Base-by-base conservation (phyloP, 306 rosid genomes). In the Hippophae tibetana region DNA sequence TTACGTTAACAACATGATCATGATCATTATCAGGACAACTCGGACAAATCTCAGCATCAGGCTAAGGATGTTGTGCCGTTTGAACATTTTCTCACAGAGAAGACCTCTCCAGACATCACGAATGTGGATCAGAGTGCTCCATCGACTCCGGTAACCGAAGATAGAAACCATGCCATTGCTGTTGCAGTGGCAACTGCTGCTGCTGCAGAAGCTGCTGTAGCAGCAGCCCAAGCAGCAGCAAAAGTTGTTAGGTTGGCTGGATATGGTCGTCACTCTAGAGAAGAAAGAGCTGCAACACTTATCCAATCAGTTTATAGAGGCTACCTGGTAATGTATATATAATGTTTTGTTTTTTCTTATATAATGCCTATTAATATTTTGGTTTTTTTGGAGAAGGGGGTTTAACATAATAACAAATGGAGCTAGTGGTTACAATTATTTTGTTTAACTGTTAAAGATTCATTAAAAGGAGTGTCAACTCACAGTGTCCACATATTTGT, bases 271-370 rank as follows among this genome's bases (percentile, higher is more conserved):
- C 76, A 80, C 60, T 81, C 84, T n/a, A 72, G 62, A 71, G 98
- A 78, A 63, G 96, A 81, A 62, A 76, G 71, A 57, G 95, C 98
- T 61, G 95, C 96, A 60, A 87, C 71, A 10, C 78, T 88, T 57
- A 87, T 92, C 72, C 98, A 92, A 64, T 84, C 98, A 63, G 51
- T 74, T 61, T 92, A 92, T 52, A 85, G 95, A 80, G 96, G 98
- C 59, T 92, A 92, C 78, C 84, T 92, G 53, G 98, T 92, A 76
- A 78, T 78, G 38, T 31, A 31, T 31, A 18, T 31, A 31, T 31
- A 31, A 31, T 31, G 5, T 31, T 31, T 0, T 31, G 38, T 31
- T 31, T 31, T 31, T 31, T 31, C 38, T 31, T 31, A 31, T 31
- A 31, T 31, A 31, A 31, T 31, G 3, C 38, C 38, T 2, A 2